Evolutionary conservation across 129 eudicot genomes (phyloP).

Genomic region (Lactuca sativa): DNA sequence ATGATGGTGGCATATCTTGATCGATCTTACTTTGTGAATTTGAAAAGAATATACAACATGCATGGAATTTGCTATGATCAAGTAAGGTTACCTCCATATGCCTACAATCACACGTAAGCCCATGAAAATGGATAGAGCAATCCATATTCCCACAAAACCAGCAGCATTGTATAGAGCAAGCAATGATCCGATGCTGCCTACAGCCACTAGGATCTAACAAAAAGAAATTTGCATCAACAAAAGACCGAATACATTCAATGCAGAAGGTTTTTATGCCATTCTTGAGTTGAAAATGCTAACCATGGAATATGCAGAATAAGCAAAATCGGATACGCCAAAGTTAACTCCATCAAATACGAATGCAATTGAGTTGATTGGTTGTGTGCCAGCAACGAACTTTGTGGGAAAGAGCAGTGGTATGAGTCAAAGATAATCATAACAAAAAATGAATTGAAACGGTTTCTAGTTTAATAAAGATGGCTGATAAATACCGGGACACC

Average conservation of each 20-base stretch:
- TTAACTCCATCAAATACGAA: slow-evolving; percentile 81
- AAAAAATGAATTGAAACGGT: background rate
- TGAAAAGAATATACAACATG: too few relatives aligned
- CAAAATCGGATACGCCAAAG: slow-evolving; percentile 81
- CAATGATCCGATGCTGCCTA: slow-evolving; percentile 59
- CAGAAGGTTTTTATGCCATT: background rate
- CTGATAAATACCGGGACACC: slow-evolving; percentile 60
- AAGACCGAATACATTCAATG: background rate
- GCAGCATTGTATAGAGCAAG: slow-evolving; percentile 41
- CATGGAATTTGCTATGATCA: background rate
- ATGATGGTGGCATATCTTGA: too few relatives aligned
- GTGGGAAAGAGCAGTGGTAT: background rate
- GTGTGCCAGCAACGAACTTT: slow-evolving; percentile 83
- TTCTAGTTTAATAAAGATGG: background rate
- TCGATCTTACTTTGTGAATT: background rate
- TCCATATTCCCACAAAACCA: slow-evolving; percentile 85
- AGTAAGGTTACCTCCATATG: slow-evolving; percentile 59
- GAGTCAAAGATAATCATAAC: background rate
- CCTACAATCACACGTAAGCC: slow-evolving; percentile 71
- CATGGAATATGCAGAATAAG: slow-evolving; percentile 85
- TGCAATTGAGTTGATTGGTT: slow-evolving; percentile 74
- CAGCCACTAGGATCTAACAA: slow-evolving; percentile 60
- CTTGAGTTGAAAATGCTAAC: slow-evolving; percentile 26
- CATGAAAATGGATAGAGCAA: slow-evolving; percentile 77
- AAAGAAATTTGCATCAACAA: background rate